Evolutionary conservation across 257 asterid genomes (phyloP).

Genomic region (Solanum medicagineum): DNA sequence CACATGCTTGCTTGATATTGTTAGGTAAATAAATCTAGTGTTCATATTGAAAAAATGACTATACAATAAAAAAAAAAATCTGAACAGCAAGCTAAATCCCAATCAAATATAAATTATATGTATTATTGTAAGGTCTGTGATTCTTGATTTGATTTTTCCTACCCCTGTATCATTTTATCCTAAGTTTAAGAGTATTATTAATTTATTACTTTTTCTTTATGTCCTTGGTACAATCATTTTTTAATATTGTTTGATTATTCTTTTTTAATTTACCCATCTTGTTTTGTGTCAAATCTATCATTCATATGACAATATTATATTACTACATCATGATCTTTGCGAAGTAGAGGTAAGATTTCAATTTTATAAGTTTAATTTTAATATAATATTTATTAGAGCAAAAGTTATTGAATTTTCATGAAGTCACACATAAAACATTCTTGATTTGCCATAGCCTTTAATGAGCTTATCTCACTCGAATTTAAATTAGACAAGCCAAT

Average conservation of each 20-base stretch:
- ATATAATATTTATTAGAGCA: background rate
- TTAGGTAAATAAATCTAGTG: background rate
- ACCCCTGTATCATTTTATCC: background rate
- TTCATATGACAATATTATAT: background rate
- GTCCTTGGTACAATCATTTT: background rate
- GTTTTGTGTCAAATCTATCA: background rate
- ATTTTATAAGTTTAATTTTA: background rate
- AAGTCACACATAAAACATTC: background rate
- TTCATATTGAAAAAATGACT: no score
- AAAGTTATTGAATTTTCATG: background rate
- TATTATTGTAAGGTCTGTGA: background rate
- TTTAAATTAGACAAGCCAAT: no score
- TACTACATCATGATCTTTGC: background rate
- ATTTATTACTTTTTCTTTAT: background rate
- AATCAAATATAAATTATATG: no score
- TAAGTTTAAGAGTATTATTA: background rate
- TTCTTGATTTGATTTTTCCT: background rate
- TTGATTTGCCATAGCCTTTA: no score
- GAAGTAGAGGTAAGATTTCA: background rate
- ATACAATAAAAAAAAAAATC: background rate
- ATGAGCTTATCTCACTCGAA: background rate
- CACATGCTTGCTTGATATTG: background rate
- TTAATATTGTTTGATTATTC: background rate
- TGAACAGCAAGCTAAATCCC: background rate
- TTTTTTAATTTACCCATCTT: background rate